A percentile compares a stretch with the other conserved stretches of the same genome.
These are phyloP conservation scores for Tuber brumale DNA, from an alignment of 495 filamentous ascomycete species.

Conservation along the genomic window DNA sequence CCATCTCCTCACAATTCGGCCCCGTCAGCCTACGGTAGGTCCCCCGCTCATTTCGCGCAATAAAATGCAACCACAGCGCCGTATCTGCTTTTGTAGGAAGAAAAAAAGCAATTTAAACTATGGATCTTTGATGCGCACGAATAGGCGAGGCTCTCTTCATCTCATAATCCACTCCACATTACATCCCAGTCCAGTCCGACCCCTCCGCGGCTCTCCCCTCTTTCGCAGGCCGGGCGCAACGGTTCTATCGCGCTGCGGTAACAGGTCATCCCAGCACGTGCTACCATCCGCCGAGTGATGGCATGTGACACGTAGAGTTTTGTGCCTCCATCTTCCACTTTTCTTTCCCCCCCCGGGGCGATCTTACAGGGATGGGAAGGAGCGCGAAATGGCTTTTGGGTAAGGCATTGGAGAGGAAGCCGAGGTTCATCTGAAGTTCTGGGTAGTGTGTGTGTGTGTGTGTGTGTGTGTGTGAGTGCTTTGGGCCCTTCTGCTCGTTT, in stretches of 20 bases:
- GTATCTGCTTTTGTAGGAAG: neutral
- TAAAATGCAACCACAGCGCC: neutral
- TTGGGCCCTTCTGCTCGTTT: too few relatives aligned
- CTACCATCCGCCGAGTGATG: neutral
- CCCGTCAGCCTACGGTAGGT: too few relatives aligned
- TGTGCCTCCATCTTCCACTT: neutral
- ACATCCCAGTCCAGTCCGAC: neutral
- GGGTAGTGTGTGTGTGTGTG: too few relatives aligned
- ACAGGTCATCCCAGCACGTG: too few relatives aligned
- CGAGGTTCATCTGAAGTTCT: too few relatives aligned
- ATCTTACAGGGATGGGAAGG: too few relatives aligned
- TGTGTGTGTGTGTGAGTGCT: too few relatives aligned
- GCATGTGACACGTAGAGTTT: neutral
- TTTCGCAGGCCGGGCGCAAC: neutral
- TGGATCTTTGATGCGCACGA: conserved; percentile 2
- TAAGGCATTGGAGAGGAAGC: too few relatives aligned
- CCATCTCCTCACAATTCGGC: neutral
- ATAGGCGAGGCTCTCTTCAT: neutral
- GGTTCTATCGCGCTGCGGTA: too few relatives aligned
- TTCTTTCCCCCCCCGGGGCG: neutral
- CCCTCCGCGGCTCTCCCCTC: neutral
- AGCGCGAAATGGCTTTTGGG: too few relatives aligned
- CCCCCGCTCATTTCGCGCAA: neutral
- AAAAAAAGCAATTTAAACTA: neutral
- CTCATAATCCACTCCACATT: too few relatives aligned